Percentiles rank a stretch among this genome's conserved stretches.
These are phyloP conservation scores for Voacanga thouarsii DNA, from an alignment of 257 asterid species.

Conservation along the genomic window DNA sequence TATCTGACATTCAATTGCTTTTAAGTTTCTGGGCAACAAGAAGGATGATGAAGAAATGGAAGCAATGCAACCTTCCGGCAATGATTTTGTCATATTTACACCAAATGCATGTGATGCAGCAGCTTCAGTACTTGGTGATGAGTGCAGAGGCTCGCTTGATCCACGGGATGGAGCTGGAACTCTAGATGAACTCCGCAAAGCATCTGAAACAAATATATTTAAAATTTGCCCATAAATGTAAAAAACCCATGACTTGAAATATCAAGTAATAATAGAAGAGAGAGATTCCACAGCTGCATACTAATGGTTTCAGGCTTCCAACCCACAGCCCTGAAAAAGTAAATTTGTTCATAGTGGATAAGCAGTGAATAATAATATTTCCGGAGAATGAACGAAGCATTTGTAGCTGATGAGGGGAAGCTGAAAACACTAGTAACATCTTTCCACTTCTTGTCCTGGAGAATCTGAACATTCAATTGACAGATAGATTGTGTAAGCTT, in stretches of 20 bases:
- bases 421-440: constrained; percentile 63
- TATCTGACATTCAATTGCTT: neutral
- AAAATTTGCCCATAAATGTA: constrained; percentile 1
- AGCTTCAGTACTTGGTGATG: neutral
- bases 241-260: no score
- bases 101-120: neutral
- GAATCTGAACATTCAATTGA: constrained; percentile 38
- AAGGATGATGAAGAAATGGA: neutral
- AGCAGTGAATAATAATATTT: constrained; percentile 72
- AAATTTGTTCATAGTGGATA: constrained; percentile 75
- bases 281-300: constrained; percentile 6
- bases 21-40: neutral
- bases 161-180: neutral
- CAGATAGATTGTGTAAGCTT: neutral
- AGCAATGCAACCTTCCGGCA: constrained; percentile 15
- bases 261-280: neutral
- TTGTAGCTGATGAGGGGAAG: constrained; percentile 87
- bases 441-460: constrained; percentile 73
- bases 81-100: neutral
- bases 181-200: neutral
- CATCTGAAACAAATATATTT: constrained; percentile 5
- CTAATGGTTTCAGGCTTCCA: constrained; percentile 63
- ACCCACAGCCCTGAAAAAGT: constrained; percentile 58
- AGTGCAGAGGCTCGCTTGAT: neutral
- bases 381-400: constrained; percentile 82